These are phyloP conservation scores for Acephala macrosclerotiorum DNA, from an alignment of 2,329 filamentous ascomycete genomes.

Conservation along the genomic window DNA sequence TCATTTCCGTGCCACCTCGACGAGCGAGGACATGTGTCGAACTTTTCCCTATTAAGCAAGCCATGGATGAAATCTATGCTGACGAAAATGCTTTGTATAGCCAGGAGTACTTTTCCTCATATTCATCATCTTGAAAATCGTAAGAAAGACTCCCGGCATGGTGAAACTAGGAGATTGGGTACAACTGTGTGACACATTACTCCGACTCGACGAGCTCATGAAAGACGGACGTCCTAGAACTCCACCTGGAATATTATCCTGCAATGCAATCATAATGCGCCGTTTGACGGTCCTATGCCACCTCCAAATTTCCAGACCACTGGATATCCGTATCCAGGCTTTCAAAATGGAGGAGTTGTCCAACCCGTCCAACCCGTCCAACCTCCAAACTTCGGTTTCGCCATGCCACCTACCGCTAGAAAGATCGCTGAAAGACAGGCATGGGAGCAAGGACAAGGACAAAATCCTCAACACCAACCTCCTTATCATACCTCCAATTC, in stretches of 20 bases:
- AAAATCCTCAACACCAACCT: not conserved
- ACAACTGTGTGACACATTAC: conserved; percentile 14
- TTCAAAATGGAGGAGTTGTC: not conserved
- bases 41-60: too few relatives aligned
- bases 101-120: conserved; percentile 10
- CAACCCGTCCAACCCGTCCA: not conserved
- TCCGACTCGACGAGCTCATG: conserved; percentile 17
- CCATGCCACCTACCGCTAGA: not conserved
- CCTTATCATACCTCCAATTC: not conserved
- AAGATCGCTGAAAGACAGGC: not conserved
- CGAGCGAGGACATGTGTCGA: too few relatives aligned
- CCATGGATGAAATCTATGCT: not conserved
- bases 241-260: not conserved
- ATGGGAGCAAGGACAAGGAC: not conserved
- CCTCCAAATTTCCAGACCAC: not conserved
- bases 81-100: not conserved
- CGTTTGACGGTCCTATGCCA: not conserved
- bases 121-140: conserved; percentile 15
- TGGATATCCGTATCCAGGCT: not conserved
- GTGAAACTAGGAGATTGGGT: conserved; percentile 17
- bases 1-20: not conserved
- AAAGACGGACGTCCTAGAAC: not conserved
- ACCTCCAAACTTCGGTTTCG: not conserved
- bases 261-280: not conserved
- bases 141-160: conserved; percentile 2